A percentile compares a stretch with the other conserved stretches of the same genome.
Conservation (phyloP, 2,329 filamentous ascomycete species). For the Ophiostoma sp. region DNA sequence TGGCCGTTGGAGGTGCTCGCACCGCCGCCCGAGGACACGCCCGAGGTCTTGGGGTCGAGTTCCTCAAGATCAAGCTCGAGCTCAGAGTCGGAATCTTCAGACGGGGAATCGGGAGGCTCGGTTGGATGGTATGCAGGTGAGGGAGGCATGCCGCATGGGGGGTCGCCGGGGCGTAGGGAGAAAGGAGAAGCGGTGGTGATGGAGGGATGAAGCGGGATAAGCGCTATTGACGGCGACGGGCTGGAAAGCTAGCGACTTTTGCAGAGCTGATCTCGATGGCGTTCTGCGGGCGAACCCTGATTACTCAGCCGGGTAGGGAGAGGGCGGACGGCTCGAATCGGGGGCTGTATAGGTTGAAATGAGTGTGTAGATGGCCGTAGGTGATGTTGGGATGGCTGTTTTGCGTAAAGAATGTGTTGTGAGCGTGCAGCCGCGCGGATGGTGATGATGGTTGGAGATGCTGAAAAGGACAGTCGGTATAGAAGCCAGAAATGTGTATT, state of each 20-base stretch:
- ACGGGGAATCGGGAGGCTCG: slow-evolving; percentile 59
- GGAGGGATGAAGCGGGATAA: not conserved
- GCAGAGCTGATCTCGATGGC: not conserved
- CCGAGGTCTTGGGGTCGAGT: slow-evolving; percentile 56
- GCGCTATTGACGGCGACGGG: slow-evolving; percentile 1
- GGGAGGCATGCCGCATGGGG: slow-evolving; percentile 52
- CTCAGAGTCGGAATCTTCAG: slow-evolving; percentile 71
- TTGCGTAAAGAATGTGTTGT: not conserved
- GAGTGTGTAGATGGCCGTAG: not conserved
- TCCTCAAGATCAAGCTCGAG: slow-evolving; percentile 73
- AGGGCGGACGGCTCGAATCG: not conserved
- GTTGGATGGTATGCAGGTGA: slow-evolving; percentile 48
- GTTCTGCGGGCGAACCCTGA: slow-evolving; percentile 19
- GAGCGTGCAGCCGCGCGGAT: not conserved
- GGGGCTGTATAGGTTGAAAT: not conserved
- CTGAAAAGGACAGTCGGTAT: not conserved
- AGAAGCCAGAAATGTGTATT: not conserved
- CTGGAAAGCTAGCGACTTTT: not conserved
- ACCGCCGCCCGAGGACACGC: slow-evolving; percentile 31
- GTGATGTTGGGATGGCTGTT: not conserved
- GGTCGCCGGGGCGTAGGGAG: slow-evolving; percentile 13
- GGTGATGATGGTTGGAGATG: not conserved
- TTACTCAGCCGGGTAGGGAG: not conserved
- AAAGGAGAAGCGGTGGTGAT: not conserved
- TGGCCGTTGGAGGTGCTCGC: slow-evolving; percentile 25